Evolutionary conservation across 805 yeast species (phyloP), one percentile per base, ranked within the genome.

Genomic region (Priceomyces carsonii): DNA sequence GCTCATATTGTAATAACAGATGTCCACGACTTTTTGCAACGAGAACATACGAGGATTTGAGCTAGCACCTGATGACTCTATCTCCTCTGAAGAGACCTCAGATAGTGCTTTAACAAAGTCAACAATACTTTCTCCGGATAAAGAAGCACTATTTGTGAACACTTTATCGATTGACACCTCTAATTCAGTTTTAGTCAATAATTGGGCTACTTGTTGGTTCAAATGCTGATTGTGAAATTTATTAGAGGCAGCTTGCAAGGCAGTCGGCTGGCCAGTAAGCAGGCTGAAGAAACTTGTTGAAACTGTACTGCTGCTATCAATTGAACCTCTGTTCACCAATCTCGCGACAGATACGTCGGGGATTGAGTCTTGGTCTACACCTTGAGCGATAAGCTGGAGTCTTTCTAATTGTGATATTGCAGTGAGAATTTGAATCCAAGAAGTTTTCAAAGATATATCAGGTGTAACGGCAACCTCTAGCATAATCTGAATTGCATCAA

Each of bases 1-100:
- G 33, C 80, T 80, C 97, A 93, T 93, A 58, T 95, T 95, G 68
- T 95, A 93, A 61, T 93, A 91, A 62, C 97, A 91, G 27, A 93
- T 95, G 61, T 95, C 99, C 34, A 93, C 95, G 73, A 93, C 85
- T 56, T 93, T 93, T 55, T 89, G 98, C 44, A 93, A 66, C 0
- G 98, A 86, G 55, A 87, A 95, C 63, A 88, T 82, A 57, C 99
- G 73, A 24, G 98, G 99, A 42, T 86, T 80, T 5, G 75, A 69
- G 28, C 90, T 81, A 51, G 79, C 80, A 5, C 89, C 90, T 1
- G 95, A 84, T 0, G 95, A 83, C 43, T 85, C 89, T 42, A 93
- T 88, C 59, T 93, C 99, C 51, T 90, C 97, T 26, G 79, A 67
- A 0, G 96, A 85, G 18, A 93, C 95, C 40, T 79, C 85, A 3